Conservation (phyloP, 2,329 filamentous ascomycete genomes). For the Clonostachys rosea region DNA sequence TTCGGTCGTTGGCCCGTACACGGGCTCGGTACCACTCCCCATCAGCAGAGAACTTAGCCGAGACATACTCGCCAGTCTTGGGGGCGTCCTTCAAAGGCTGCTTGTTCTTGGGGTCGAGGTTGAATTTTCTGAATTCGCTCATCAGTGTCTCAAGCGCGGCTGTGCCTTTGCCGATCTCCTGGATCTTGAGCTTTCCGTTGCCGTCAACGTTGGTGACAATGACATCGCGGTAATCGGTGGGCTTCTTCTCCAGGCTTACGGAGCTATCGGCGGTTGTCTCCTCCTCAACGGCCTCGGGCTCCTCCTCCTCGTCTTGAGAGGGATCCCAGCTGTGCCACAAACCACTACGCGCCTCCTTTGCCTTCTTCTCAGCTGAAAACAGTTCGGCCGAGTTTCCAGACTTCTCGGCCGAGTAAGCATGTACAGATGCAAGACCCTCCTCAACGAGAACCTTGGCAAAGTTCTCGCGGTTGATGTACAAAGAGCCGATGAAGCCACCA, state of each 20-base stretch:
- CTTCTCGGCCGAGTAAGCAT: constrained; percentile 94
- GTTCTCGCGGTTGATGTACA: constrained; percentile 92
- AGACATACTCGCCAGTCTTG: constrained; percentile 87
- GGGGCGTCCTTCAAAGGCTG: constrained; percentile 69
- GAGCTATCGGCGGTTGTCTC: constrained; percentile 44
- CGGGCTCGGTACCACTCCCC: constrained; percentile 92
- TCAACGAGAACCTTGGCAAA: constrained; percentile 92
- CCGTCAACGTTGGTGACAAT: constrained; percentile 86
- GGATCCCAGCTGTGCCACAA: constrained; percentile 96
- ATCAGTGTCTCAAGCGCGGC: constrained; percentile 82
- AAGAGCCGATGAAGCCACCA: constrained; percentile 91
- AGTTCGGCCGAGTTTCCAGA: constrained; percentile 85
- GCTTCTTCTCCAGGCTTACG: constrained; percentile 60
- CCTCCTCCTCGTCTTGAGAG: constrained; percentile 68
- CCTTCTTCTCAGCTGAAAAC: constrained; percentile 79
- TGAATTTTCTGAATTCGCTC: constrained; percentile 87
- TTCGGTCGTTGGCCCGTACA: constrained; percentile 87
- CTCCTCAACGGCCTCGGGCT: constrained; percentile 42
- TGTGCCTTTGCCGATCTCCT: constrained; percentile 84
- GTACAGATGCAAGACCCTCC: constrained; percentile 88
- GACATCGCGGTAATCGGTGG: constrained; percentile 84
- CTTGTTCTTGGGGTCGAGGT: constrained; percentile 78
- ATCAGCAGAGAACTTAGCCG: constrained; percentile 86
- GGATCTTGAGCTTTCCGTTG: constrained; percentile 80
- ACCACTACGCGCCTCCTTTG: constrained; percentile 84